phyloP scores from a whole-genome alignment of 306 rosid species.

The Quercus variabilis region DNA sequence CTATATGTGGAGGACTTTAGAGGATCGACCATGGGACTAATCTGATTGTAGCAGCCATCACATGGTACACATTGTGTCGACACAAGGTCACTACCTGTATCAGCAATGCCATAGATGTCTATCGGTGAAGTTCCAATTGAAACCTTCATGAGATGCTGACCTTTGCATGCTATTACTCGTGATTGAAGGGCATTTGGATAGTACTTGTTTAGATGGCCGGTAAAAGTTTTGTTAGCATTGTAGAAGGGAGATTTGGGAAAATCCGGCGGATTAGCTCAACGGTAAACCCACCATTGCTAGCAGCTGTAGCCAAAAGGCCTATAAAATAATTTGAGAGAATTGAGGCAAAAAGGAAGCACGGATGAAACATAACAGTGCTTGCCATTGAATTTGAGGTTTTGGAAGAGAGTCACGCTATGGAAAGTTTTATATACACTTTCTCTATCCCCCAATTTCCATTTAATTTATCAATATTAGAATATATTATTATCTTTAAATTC shows the following conservation, averaged over 20 bases:
- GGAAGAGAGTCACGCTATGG: too few species aligned
- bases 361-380: background rate
- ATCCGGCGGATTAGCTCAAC: constrained; percentile 29
- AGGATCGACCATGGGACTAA: constrained; percentile 40
- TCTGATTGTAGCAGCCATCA: constrained; percentile 38
- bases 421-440: too few species aligned
- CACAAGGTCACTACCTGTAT: constrained; percentile 59
- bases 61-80: constrained; percentile 64
- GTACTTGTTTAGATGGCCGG: background rate
- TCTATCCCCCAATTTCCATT: too few species aligned
- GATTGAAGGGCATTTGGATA: background rate
- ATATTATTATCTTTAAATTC: too few species aligned
- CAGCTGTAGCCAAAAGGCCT: constrained; percentile 19
- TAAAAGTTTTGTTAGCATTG: background rate
- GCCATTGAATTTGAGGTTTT: too few species aligned
- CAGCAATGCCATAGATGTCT: constrained; percentile 48
- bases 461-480: too few species aligned
- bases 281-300: constrained; percentile 30
- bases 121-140: constrained; percentile 52
- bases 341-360: constrained; percentile 4
- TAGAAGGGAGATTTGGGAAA: constrained; percentile 30
- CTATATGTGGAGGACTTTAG: constrained; percentile 35
- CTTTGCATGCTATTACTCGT: constrained; percentile 30
- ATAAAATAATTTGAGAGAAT: constrained; percentile 10
- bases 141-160: constrained; percentile 49